Base-by-base conservation (phyloP, 805 yeast species). In the Pichia eremophila region DNA sequence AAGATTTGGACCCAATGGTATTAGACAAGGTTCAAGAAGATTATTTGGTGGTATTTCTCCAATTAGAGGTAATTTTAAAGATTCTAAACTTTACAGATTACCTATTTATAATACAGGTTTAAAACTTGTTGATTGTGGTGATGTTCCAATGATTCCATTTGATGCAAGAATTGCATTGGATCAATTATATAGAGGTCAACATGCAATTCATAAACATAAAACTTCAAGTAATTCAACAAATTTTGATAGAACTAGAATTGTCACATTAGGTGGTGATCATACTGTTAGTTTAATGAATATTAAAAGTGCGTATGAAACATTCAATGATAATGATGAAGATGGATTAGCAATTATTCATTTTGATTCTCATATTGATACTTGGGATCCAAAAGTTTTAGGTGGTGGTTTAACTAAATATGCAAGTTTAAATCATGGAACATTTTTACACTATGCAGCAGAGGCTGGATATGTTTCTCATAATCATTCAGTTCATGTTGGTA, bases 321-420 rank as follows among this genome's bases (percentile, higher is more conserved):
- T 60, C 29, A 78, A 77, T 2, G 65, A 67, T 39, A 74, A 76
- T 1, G 65, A 67, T 35, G 59, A 76, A 1, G 65, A 67, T 37
- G 60, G 58, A 74, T 46, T 78, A 8, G 71, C 77, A 6, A 79
- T 78, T n/a, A 60, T 78, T 17, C 84, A 81, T 58, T 81, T 81
- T 52, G 87, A 81, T 58, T 72, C 83, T 27, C 88, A 81, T 60
- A 71, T 81, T 40, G 88, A 82, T 62, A 81, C 87, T 2, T 81
- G 86, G 83, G 72, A 79, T 53, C 88, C 88, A 6, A 61, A 68
- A 45, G 74, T 71, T 18, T 66, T 80, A 35, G 86, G 86, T 11
- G 87, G 86, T 5, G 82, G 78, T 8, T 62, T 80, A 25, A 66
- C 81, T 12, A 69, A 74, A 53, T 81, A 82, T 57, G 76, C 79